Percentiles rank a stretch among this genome's conserved stretches.
These are phyloP conservation scores for Kwoniella heveanensis DNA, from an alignment of 768 basidiomycete species.

Conservation along the genomic window DNA sequence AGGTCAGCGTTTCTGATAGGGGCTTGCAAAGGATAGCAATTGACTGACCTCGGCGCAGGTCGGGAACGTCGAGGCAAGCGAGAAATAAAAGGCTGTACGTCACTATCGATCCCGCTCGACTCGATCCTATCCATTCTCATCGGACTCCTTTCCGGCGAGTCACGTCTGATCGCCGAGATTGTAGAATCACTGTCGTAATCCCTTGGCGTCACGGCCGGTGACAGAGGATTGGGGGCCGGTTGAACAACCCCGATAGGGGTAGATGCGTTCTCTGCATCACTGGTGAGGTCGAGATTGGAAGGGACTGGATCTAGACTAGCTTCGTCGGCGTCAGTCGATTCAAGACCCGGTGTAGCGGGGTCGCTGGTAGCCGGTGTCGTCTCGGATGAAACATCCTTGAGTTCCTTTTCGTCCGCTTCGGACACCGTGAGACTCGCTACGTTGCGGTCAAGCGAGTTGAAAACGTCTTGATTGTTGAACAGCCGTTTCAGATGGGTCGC, in stretches of 20 bases:
- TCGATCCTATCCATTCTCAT: slow-evolving; percentile 26
- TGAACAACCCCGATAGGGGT: slow-evolving; percentile 35
- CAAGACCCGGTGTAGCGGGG: slow-evolving; percentile 22
- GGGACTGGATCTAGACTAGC: background rate
- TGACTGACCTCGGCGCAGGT: slow-evolving; percentile 45
- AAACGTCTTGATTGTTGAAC: slow-evolving; percentile 55
- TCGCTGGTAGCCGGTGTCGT: slow-evolving; percentile 13
- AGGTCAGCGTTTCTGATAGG: too few relatives aligned
- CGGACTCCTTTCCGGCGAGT: slow-evolving; percentile 11
- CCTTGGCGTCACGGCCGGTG: slow-evolving; percentile 10
- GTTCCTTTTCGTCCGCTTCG: slow-evolving; percentile 52
- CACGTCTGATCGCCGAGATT: slow-evolving; percentile 51
- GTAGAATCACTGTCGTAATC: slow-evolving; percentile 58
- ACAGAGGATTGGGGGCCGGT: slow-evolving; percentile 22
- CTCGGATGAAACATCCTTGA: slow-evolving; percentile 22
- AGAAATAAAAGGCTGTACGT: slow-evolving; percentile 46
- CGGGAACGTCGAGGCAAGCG: slow-evolving; percentile 53
- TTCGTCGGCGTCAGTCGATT: background rate
- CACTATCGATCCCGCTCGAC: slow-evolving; percentile 51
- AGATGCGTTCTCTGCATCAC: slow-evolving; percentile 5
- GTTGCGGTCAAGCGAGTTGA: slow-evolving; percentile 45
- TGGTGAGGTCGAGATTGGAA: slow-evolving; percentile 10
- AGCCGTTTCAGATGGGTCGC: slow-evolving; percentile 56
- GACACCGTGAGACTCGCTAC: slow-evolving; percentile 52
- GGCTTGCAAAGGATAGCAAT: too few relatives aligned